phyloP scores from a whole-genome alignment of 169 alveolate genomes.

The Cardiosporidium cionae region DNA sequence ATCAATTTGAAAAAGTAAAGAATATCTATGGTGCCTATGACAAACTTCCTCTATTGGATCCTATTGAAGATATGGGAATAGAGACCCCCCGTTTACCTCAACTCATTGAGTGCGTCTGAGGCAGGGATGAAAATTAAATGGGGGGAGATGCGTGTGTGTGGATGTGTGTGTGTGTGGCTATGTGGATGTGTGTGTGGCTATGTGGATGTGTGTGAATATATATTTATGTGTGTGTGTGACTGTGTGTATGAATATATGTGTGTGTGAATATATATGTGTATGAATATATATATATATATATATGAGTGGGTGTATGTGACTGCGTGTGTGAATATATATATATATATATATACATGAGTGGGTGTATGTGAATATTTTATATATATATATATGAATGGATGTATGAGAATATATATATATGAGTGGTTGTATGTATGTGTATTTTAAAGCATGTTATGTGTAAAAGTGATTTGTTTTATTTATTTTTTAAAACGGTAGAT shows the following conservation, averaged over 20 bases:
- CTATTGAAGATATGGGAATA: constrained; percentile 84
- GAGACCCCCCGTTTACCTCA: constrained; percentile 27
- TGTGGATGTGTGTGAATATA: neutral
- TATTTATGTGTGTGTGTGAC: neutral
- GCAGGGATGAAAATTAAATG: neutral
- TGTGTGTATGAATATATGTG: no score
- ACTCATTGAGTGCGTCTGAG: neutral
- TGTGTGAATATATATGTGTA: neutral
- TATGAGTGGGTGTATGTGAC: neutral
- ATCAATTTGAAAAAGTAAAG: no score
- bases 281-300: neutral
- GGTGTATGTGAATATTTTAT: neutral
- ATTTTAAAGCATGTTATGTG: neutral
- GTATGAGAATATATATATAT: neutral
- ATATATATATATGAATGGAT: neutral
- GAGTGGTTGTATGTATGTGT: neutral
- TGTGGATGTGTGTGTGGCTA: neutral
- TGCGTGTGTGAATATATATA: neutral
- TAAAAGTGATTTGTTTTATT: neutral
- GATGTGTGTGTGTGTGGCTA: neutral
- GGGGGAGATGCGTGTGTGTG: neutral
- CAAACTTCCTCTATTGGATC: constrained; percentile 72
- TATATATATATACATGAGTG: neutral
- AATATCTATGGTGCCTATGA: no score
- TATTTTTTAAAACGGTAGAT: neutral